Evolutionary conservation across 179 eudicot genomes (phyloP), one percentile per base, ranked within the genome.

Genomic region (Camellia oleifera): DNA sequence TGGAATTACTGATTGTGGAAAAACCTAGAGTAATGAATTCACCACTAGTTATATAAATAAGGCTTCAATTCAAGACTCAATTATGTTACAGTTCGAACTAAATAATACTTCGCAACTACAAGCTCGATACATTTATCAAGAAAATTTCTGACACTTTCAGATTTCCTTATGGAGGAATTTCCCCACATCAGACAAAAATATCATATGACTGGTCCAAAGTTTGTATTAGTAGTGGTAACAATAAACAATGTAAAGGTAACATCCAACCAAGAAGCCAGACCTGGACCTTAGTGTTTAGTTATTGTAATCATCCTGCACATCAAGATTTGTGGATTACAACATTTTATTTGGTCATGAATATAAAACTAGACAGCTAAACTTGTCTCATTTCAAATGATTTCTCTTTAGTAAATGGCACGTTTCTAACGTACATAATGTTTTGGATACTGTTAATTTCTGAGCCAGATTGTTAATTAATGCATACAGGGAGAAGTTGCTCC

Each of bases 381-480:
- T 68, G 72, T 20, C 44, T 68, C 71, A 32, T 66, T 67, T 42
- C 71, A 66, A 11, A 67, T 67, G 71, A 13, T 45, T 46, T 67
- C 42, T 67, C 42, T 7, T 7, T 48, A 4, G 8, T 48, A 48
- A 32, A 32, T 32, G 40, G 40, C 40, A 32, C 40, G 40, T 32
- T 32, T 32, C 32, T 32, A 32, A 1, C 40, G 40, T 32, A 32
- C 40, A 32, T 32, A 32, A 32, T 32, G 40, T 32, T 32, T 32
- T 32, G 40, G 40, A 32, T 32, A 32, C 40, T 32, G 40, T 32
- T 32, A 1, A 32, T 32, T 32, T 32, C 40, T 32, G 40, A 32
- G 40, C 40, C 40, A 32, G 40, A 32, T 32, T 32, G 40, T 32
- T 32, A 32, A 32, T 32, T 32, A 32, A 32, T 32, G 40, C 40